phyloP scores from a whole-genome alignment of 805 yeast species.

The Yamadazyma endophytica region DNA sequence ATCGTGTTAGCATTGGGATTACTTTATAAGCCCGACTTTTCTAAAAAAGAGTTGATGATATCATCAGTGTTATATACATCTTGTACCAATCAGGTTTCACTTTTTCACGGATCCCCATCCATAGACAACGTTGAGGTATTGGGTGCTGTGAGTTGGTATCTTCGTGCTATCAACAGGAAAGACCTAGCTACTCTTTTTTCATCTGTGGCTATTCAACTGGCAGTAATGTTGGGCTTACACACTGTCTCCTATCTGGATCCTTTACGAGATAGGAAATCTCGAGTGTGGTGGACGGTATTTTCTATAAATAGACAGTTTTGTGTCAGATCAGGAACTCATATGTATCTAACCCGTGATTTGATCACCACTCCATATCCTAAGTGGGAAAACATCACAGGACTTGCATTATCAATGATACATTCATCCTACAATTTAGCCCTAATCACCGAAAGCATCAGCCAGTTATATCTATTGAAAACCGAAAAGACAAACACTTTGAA shows the following conservation, averaged over 20 bases:
- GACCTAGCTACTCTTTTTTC: constrained; percentile 2
- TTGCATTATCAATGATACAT: constrained; percentile 1
- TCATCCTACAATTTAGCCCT: constrained; percentile 3
- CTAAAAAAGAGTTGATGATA: constrained; percentile 1
- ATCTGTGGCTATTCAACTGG: constrained; percentile 3
- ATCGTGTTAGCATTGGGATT: constrained; percentile 3
- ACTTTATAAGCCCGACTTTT: constrained; percentile 3
- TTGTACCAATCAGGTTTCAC: constrained; percentile 1
- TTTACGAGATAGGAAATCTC: constrained; percentile 1
- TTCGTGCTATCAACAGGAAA: constrained; percentile 2
- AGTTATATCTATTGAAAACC: constrained; percentile 2
- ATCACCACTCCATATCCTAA: constrained; percentile 2
- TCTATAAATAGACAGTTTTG: constrained; percentile 4
- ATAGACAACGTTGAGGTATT: constrained; percentile 4
- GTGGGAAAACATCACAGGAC: neutral
- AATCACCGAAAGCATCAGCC: constrained; percentile 3
- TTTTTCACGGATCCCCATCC: constrained; percentile 1
- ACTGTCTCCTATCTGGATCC: neutral
- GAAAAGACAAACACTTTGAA: neutral
- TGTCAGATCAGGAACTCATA: constrained; percentile 3
- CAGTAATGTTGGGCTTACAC: constrained; percentile 2
- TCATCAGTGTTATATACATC: constrained; percentile 1
- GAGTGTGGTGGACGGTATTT: constrained; percentile 5
- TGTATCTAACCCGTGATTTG: neutral
- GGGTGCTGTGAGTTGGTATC: constrained; percentile 4